Evolutionary conservation across 768 basidiomycete genomes (phyloP).

Genomic region (Zangia roseola): DNA sequence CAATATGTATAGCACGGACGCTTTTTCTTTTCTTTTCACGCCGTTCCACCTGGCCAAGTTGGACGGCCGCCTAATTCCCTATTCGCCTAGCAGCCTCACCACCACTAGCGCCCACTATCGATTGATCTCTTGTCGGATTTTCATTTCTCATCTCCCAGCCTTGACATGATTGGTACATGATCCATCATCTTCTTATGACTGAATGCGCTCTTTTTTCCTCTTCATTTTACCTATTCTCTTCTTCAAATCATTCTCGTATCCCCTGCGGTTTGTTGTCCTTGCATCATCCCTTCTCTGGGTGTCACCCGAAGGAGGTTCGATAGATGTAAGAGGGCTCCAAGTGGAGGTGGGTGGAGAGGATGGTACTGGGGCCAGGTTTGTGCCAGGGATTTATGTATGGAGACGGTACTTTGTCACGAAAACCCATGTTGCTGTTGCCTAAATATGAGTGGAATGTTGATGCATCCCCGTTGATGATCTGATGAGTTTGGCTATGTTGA

Average conservation of each 20-base stretch:
- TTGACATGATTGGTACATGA: slow-evolving; percentile 24
- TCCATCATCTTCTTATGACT: slow-evolving; percentile 22
- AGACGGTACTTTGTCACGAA: slow-evolving; percentile 2
- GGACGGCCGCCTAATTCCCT: slow-evolving; percentile 32
- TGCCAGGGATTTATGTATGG: background rate
- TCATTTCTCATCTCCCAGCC: slow-evolving; percentile 23
- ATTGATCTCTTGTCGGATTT: slow-evolving; percentile 25
- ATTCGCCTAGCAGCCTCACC: slow-evolving; percentile 24
- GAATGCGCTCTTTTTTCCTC: slow-evolving; percentile 18
- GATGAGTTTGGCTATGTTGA: too few relatives aligned
- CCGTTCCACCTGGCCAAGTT: slow-evolving; percentile 16
- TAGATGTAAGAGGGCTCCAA: slow-evolving; percentile 70
- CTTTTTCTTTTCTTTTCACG: slow-evolving; percentile 66
- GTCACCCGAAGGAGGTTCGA: slow-evolving; percentile 51
- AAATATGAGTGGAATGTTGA: too few relatives aligned
- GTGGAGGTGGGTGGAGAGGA: slow-evolving; percentile 21
- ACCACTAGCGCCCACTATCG: slow-evolving; percentile 35
- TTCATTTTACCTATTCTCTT: slow-evolving; percentile 16
- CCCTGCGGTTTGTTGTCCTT: slow-evolving; percentile 60
- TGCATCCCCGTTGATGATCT: too few relatives aligned
- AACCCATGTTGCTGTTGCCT: background rate
- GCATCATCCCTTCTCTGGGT: slow-evolving; percentile 54
- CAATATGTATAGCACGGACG: slow-evolving; percentile 65
- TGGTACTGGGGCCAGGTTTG: slow-evolving; percentile 2
- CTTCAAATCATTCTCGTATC: slow-evolving; percentile 27